These are phyloP conservation scores for Macrocybe sp. DNA, from an alignment of 1,284 basidiomycete genomes.

Conservation along the genomic window DNA sequence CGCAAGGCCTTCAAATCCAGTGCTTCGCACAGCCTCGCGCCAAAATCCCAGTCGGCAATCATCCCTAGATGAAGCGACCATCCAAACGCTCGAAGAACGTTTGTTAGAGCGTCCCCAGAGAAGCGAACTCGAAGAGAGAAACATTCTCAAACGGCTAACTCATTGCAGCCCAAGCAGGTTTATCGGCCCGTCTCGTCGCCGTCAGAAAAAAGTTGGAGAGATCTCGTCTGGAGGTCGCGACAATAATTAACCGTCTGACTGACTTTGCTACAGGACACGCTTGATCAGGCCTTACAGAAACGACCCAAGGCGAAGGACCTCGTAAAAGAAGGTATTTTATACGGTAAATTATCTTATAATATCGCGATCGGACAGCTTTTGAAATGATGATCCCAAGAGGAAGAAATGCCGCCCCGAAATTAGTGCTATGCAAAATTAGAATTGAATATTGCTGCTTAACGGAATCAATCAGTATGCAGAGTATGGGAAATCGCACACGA, in stretches of 20 bases:
- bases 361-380: neutral
- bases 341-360: constrained; percentile 27
- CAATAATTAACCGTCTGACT: neutral
- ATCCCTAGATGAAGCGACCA: constrained; percentile 33
- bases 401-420: constrained; percentile 12
- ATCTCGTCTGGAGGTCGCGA: constrained; percentile 60
- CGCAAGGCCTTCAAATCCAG: neutral
- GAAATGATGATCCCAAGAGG: constrained; percentile 10
- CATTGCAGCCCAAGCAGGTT: constrained; percentile 49
- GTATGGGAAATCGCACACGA: neutral
- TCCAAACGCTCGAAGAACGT: constrained; percentile 52
- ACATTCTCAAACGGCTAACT: constrained; percentile 65
- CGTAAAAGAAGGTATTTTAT: constrained; percentile 68
- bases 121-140: constrained; percentile 62
- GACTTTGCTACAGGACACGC: constrained; percentile 47
- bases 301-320: constrained; percentile 68
- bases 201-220: constrained; percentile 61
- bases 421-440: neutral
- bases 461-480: no score
- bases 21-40: neutral
- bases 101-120: constrained; percentile 50
- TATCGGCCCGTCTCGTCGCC: constrained; percentile 68
- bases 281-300: constrained; percentile 60
- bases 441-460: neutral
- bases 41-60: constrained; percentile 7